Evolutionary conservation across 768 basidiomycete genomes (phyloP).

Genomic region (Xanthoconium purpureum): DNA sequence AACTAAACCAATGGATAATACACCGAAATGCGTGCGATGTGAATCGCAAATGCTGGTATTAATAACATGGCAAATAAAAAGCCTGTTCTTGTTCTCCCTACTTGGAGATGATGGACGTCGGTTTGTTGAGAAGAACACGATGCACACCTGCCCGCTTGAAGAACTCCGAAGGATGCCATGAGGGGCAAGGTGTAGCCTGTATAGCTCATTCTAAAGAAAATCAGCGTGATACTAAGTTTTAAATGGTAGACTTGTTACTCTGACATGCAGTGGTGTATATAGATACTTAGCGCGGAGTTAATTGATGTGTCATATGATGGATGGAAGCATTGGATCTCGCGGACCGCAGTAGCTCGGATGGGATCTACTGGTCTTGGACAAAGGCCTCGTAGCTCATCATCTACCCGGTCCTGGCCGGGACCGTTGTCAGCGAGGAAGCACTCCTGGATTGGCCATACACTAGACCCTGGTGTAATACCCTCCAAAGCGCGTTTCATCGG

Average conservation of each 20-base stretch:
- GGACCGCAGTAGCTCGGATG: not conserved
- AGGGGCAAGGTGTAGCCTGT: not conserved
- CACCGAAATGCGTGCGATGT: not conserved
- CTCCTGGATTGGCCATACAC: not conserved
- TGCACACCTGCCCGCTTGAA: not conserved
- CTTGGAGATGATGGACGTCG: not conserved
- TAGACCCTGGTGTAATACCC: not conserved
- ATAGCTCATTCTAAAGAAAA: not conserved
- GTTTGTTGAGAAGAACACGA: not conserved
- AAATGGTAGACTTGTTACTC: conserved; percentile 2
- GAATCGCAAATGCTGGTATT: conserved; percentile 2
- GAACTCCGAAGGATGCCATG: not conserved
- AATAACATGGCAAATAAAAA: not conserved
- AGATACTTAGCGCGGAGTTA: not conserved
- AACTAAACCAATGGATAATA: not conserved
- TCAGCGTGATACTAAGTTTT: not conserved
- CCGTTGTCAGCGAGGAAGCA: conserved; percentile 13
- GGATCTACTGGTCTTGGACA: not conserved
- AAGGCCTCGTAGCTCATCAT: not conserved
- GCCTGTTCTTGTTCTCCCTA: not conserved
- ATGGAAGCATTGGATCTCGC: not conserved
- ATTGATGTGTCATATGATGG: not conserved
- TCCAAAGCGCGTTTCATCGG: not conserved
- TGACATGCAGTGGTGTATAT: not conserved
- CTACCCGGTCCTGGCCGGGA: conserved; percentile 14